Conservation (phyloP, 2,329 filamentous ascomycete genomes). For the Paecilomyces formosus region DNA sequence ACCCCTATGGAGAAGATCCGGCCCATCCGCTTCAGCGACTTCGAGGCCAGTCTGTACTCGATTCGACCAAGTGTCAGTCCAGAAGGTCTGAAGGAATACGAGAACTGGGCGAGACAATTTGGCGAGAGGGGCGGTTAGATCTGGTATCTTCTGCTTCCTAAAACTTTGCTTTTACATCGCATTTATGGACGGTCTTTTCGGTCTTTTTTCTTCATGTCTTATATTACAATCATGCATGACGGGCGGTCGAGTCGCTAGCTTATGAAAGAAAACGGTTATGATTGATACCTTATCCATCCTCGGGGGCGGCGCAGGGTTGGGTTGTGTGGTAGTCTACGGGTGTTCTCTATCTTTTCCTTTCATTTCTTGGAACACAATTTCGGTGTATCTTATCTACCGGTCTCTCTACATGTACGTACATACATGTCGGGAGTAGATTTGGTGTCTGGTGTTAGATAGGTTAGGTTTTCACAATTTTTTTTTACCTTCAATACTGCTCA, state of each 20-base stretch:
- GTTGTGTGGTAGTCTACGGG: not conserved
- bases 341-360: not conserved
- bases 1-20: slow-evolving; percentile 94
- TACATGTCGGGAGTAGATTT: not conserved
- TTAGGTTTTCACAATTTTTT: not conserved
- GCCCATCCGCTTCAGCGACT: slow-evolving; percentile 75
- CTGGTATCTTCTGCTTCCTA: not conserved
- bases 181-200: not conserved
- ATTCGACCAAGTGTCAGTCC: slow-evolving; percentile 88
- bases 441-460: not conserved
- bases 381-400: not conserved
- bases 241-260: not conserved
- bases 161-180: not conserved
- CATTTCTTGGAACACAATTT: not conserved
- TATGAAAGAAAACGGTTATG: not conserved
- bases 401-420: not conserved
- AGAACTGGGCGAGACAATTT: slow-evolving; percentile 90
- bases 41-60: slow-evolving; percentile 70
- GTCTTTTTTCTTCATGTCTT: slow-evolving; percentile 1
- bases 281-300: not conserved
- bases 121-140: slow-evolving; percentile 75
- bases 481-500: too few species aligned
- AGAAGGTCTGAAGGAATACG: slow-evolving; percentile 77
- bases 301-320: not conserved
- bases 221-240: not conserved